Percentiles rank a stretch among this genome's conserved stretches.
Conservation (phyloP, 768 basidiomycete genomes). For the Mycena epipterygia region DNA sequence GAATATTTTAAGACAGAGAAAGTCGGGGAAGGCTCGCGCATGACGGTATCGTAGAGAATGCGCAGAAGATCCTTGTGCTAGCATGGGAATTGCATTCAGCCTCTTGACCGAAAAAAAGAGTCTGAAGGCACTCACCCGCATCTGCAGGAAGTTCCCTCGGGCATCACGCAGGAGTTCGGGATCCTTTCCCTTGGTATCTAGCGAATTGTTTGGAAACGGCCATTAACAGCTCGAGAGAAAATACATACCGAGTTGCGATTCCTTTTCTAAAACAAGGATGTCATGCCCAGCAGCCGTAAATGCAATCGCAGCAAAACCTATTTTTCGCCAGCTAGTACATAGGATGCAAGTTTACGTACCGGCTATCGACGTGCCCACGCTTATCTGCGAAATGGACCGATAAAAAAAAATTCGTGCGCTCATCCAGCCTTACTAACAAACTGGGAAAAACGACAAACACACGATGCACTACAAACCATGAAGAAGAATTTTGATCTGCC, state of each 20-base stretch:
- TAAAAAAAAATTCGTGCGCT: too few relatives aligned
- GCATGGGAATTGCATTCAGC: not conserved
- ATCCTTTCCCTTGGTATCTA: constrained; percentile 21
- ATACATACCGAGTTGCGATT: constrained; percentile 12
- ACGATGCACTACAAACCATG: too few relatives aligned
- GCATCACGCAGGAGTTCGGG: constrained; percentile 27
- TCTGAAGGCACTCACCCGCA: constrained; percentile 14
- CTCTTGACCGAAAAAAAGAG: not conserved
- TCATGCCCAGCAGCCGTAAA: constrained; percentile 23
- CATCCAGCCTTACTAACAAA: too few relatives aligned
- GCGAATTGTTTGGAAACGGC: not conserved
- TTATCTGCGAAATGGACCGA: too few relatives aligned
- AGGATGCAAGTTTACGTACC: not conserved
- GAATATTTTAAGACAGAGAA: too few relatives aligned
- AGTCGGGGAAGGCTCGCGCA: too few relatives aligned
- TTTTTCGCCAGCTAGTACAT: not conserved
- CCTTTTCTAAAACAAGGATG: constrained; percentile 22
- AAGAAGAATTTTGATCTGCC: too few relatives aligned
- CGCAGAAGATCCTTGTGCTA: constrained; percentile 31
- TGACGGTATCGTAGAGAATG: constrained; percentile 10
- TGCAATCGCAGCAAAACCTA: constrained; percentile 31
- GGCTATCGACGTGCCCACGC: constrained; percentile 26
- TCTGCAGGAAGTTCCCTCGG: constrained; percentile 27
- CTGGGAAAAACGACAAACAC: too few relatives aligned
- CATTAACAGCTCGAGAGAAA: too few relatives aligned